phyloP scores from a whole-genome alignment of 352 stramenopile genomes.

The Salisapilia sapeloensis region DNA sequence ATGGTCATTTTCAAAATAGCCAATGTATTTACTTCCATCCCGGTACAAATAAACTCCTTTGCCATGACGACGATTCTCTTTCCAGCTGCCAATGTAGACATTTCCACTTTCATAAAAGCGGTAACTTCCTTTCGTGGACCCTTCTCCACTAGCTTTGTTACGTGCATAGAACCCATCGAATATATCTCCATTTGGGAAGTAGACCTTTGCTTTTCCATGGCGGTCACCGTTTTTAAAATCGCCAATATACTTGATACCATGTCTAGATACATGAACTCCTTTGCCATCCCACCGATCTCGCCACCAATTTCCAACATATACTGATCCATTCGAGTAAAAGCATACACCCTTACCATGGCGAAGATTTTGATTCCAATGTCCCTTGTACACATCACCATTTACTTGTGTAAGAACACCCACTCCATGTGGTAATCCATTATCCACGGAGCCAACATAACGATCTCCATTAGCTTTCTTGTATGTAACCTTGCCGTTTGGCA shows the following conservation, averaged over 20 bases:
- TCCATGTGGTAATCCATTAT: conserved; percentile 44
- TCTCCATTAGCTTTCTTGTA: conserved; percentile 59
- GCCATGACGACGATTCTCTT: conserved; percentile 52
- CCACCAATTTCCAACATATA: conserved; percentile 63
- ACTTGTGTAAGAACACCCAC: conserved; percentile 56
- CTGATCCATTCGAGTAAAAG: conserved; percentile 55
- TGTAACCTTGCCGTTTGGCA: conserved; percentile 32
- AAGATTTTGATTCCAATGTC: conserved; percentile 40
- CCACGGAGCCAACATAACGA: conserved; percentile 44
- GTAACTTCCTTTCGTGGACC: conserved; percentile 36
- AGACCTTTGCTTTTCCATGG: conserved; percentile 45
- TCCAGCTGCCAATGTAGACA: conserved; percentile 50
- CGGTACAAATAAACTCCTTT: conserved; percentile 40
- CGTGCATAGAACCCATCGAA: conserved; percentile 58
- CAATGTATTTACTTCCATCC: conserved; percentile 38
- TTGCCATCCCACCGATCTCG: conserved; percentile 27
- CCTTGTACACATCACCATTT: conserved; percentile 85
- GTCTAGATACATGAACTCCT: conserved; percentile 46
- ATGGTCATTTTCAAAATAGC: conserved; percentile 36
- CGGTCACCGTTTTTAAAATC: conserved; percentile 32
- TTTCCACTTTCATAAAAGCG: conserved; percentile 47
- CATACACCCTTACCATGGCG: conserved; percentile 47
- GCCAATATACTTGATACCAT: conserved; percentile 52
- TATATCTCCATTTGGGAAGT: conserved; percentile 60
- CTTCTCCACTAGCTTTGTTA: conserved; percentile 22